phyloP scores from a whole-genome alignment of 192 early-diverging fungal genomes.

The Chytriomyces hyalinus region DNA sequence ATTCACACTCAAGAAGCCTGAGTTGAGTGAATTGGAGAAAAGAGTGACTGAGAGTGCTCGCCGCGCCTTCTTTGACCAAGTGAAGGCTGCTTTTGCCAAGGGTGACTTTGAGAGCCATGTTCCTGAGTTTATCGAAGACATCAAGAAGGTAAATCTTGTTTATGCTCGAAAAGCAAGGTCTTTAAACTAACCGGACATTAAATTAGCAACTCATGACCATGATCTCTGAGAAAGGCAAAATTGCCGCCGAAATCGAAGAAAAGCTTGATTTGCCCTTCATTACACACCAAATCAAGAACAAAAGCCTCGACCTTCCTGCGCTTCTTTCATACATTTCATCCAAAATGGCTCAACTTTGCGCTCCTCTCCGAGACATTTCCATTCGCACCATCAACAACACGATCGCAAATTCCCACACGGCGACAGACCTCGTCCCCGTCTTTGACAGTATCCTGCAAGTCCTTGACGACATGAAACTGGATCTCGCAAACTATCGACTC shows the following conservation, averaged over 20 bases:
- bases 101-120: conserved; percentile 56
- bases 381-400: conserved; percentile 47
- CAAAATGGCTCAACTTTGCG: conserved; percentile 75
- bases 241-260: conserved; percentile 66
- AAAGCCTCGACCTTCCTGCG: conserved; percentile 59
- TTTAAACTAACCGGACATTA: background rate
- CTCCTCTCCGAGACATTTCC: conserved; percentile 73
- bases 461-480: conserved; percentile 79
- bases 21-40: conserved; percentile 54
- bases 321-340: conserved; percentile 54
- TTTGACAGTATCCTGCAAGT: conserved; percentile 62
- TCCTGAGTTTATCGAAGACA: conserved; percentile 58
- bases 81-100: conserved; percentile 62
- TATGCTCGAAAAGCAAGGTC: conserved; percentile 12
- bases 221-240: conserved; percentile 58
- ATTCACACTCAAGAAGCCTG: conserved; percentile 61
- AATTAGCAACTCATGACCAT: conserved; percentile 68
- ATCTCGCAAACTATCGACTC: conserved; percentile 79
- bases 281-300: conserved; percentile 64
- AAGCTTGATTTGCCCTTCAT: conserved; percentile 72
- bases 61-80: conserved; percentile 74
- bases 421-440: conserved; percentile 41
- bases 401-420: background rate
- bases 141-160: conserved; percentile 57
- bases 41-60: conserved; percentile 64